A percentile compares a stretch with the other conserved stretches of the same genome.
phyloP scores from a whole-genome alignment of 2,329 filamentous ascomycete species.

The Fusarium secorum region DNA sequence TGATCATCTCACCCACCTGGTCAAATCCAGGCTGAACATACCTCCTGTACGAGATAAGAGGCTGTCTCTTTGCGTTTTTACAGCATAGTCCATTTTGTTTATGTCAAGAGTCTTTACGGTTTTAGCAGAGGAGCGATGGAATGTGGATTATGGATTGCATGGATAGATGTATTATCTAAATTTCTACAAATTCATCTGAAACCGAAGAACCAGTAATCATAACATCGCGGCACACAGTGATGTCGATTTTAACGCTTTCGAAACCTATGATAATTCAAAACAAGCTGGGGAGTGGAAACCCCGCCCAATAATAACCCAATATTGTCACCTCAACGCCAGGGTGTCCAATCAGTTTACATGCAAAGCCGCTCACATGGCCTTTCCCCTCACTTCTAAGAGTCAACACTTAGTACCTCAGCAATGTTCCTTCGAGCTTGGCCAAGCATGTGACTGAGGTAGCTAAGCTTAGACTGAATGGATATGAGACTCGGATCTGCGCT shows the following conservation, averaged over 20 bases:
- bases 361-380: slow-evolving; percentile 20
- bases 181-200: slow-evolving; percentile 32
- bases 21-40: background rate
- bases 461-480: slow-evolving; percentile 82
- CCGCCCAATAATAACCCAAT: slow-evolving; percentile 7
- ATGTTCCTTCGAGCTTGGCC: slow-evolving; percentile 74
- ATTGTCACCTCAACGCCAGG: slow-evolving; percentile 29
- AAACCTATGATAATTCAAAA: background rate
- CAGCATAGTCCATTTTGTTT: slow-evolving; percentile 28
- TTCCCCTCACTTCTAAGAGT: slow-evolving; percentile 37
- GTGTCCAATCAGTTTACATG: slow-evolving; percentile 41
- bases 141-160: slow-evolving; percentile 39
- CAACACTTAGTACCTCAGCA: slow-evolving; percentile 77
- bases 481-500: slow-evolving; percentile 88
- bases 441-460: slow-evolving; percentile 77
- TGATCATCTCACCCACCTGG: background rate
- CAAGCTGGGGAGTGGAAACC: background rate
- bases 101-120: slow-evolving; percentile 17
- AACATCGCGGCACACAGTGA: background rate
- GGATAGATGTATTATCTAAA: slow-evolving; percentile 39
- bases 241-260: background rate
- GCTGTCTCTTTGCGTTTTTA: slow-evolving; percentile 2
- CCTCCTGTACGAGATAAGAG: slow-evolving; percentile 24
- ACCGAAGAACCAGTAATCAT: slow-evolving; percentile 3
- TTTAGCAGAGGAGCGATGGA: slow-evolving; percentile 31